Percentiles rank a stretch among this genome's conserved stretches.
Conservation (phyloP, 2,329 filamentous ascomycete genomes). For the Botrytis elliptica region DNA sequence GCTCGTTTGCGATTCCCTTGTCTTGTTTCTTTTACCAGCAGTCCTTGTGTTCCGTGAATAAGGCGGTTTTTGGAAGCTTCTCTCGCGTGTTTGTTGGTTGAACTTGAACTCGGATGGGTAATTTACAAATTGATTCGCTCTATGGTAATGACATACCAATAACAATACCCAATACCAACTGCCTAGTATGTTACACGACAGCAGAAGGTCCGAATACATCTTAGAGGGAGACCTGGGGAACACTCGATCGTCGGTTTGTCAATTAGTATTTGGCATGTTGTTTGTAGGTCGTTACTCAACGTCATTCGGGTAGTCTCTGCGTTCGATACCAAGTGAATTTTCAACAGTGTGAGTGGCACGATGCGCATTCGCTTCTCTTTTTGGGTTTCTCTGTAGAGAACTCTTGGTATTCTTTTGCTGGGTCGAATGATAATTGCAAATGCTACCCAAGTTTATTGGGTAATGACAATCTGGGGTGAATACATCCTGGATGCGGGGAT, state of each 20-base stretch:
- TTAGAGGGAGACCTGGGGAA: not conserved
- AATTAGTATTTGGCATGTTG: not conserved
- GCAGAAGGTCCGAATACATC: conserved; percentile 7
- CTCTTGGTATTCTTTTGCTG: not conserved
- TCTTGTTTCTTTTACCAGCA: not conserved
- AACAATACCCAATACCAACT: not conserved
- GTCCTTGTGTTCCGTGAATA: not conserved
- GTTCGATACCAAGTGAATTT: not conserved
- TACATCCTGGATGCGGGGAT: not conserved
- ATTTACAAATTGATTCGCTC: not conserved
- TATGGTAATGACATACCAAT: not conserved
- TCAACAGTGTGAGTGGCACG: not conserved
- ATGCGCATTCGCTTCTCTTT: not conserved
- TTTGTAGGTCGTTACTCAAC: conserved; percentile 1
- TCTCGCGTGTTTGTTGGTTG: not conserved
- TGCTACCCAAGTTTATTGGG: not conserved
- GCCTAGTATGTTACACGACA: not conserved
- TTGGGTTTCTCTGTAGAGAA: not conserved
- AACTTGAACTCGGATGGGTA: not conserved
- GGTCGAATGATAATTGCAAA: not conserved
- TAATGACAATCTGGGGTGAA: not conserved
- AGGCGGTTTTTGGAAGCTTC: not conserved
- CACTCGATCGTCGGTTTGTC: not conserved
- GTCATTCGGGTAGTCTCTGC: not conserved
- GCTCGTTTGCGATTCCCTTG: not conserved